Conservation (phyloP, 768 basidiomycete genomes). For the Xanthoconium purpureum region DNA sequence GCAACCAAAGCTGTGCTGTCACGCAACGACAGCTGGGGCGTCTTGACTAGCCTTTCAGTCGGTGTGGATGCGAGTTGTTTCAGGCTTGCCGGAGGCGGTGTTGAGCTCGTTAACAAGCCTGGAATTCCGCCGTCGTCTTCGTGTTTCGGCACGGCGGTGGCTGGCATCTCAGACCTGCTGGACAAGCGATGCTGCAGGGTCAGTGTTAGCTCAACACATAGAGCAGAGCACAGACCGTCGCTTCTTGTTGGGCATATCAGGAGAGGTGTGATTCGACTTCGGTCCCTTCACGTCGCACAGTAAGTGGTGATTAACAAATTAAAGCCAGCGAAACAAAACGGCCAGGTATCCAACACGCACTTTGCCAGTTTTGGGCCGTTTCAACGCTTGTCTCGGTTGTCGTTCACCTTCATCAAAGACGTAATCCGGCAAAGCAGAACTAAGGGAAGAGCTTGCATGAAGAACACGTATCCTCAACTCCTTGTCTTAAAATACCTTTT, state of each 20-base stretch:
- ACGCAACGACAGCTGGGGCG: slow-evolving; percentile 58
- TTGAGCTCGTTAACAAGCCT: slow-evolving; percentile 30
- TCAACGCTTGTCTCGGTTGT: slow-evolving; percentile 64
- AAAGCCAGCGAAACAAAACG: slow-evolving; percentile 13
- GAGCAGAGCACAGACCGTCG: slow-evolving; percentile 60
- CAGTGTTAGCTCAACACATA: slow-evolving; percentile 18
- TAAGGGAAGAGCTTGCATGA: slow-evolving; percentile 33
- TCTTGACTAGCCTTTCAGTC: slow-evolving; percentile 45
- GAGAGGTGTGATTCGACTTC: slow-evolving; percentile 59
- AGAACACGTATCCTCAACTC: slow-evolving; percentile 11
- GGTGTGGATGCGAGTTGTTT: slow-evolving; percentile 40
- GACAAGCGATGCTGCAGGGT: slow-evolving; percentile 30
- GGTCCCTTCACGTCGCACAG: slow-evolving; percentile 47
- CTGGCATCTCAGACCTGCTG: slow-evolving; percentile 41
- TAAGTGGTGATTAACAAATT: slow-evolving; percentile 22
- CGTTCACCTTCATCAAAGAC: slow-evolving; percentile 82
- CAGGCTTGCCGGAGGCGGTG: slow-evolving; percentile 33
- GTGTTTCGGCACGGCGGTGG: slow-evolving; percentile 32
- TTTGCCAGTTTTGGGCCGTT: slow-evolving; percentile 66
- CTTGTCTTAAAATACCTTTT: slow-evolving; percentile 58
- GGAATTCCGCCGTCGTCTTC: slow-evolving; percentile 39
- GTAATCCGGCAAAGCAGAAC: slow-evolving; percentile 74
- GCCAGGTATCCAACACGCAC: slow-evolving; percentile 36
- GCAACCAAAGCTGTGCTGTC: slow-evolving; percentile 59
- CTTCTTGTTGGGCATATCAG: slow-evolving; percentile 78